These are phyloP conservation scores for Cordyceps militaris DNA, from an alignment of 2,329 filamentous ascomycete species.

Conservation along the genomic window DNA sequence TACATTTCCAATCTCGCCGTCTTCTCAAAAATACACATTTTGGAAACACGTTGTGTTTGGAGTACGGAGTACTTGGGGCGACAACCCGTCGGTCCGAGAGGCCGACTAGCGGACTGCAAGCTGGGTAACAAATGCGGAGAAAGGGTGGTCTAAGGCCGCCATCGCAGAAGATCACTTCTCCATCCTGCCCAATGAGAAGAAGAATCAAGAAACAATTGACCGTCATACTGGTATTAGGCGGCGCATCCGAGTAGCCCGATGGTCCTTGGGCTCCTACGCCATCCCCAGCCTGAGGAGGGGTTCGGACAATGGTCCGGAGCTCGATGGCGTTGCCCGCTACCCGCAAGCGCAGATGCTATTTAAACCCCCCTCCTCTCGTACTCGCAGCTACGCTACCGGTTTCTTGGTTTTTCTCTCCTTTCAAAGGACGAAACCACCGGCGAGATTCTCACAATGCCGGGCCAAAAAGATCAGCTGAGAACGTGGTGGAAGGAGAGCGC, in stretches of 20 bases:
- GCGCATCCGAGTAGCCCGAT: background rate
- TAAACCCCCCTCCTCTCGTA: background rate
- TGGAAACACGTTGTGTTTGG: background rate
- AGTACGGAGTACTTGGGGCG: background rate
- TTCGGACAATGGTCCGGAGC: background rate
- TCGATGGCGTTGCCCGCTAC: background rate
- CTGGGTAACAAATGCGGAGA: constrained; percentile 8
- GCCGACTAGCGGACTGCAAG: constrained; percentile 2
- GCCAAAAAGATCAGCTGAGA: constrained; percentile 20
- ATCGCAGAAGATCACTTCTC: background rate
- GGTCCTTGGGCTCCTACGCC: background rate
- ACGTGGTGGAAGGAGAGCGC: constrained; percentile 55
- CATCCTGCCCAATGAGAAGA: background rate
- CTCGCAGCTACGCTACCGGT: background rate
- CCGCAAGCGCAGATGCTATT: background rate
- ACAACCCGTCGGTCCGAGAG: background rate
- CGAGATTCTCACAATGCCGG: constrained; percentile 1
- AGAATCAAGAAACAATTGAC: background rate
- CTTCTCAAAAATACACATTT: background rate
- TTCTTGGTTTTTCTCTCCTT: background rate
- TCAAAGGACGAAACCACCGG: background rate
- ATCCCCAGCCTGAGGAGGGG: background rate
- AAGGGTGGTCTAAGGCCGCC: background rate
- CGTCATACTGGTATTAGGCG: background rate
- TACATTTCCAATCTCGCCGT: background rate